Evolutionary conservation across 192 early-diverging fungal genomes (phyloP), one percentile per base, ranked within the genome.

Genomic region (Backusella liffmaniae): DNA sequence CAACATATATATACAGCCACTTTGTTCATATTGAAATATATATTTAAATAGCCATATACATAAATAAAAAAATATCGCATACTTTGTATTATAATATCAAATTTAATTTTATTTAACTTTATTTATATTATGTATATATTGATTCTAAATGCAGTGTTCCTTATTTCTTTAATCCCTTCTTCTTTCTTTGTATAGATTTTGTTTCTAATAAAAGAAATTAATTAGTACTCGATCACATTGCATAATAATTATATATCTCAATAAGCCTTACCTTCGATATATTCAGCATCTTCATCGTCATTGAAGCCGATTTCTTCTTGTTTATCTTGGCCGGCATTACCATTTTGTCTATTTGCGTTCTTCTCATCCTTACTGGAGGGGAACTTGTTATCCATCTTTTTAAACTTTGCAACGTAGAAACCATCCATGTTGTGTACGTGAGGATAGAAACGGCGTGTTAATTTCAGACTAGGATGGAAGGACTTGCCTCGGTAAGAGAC

Each of bases 401-500:
- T 94, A 82, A 99, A 91, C 77, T 99, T 99, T 59, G 98, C 95
- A 13, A 99, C 96, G 85, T 89, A 99, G 91, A 99, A 99, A 42
- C 98, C 98, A 81, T 99, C 98, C 98, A 99, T 98, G 82, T 99
- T 99, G 82, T 98, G 94, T 32, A 96, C 91, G 77, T 99, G 98
- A 41, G 98, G 96, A 83, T 98, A 99, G 85, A 93, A 98, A 44
- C 98, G 88, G 67, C 94, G 86, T 1, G 96, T 96, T 73, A 96
- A 81, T 18, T 85, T 84, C 70, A 99, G 70, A 30, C 93, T 92
- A 15, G 89, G 90, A 77, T 97, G 94, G 90, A 98, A 99, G 7
- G 75, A 76, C 70, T 95, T 93, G 46, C 96, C 98, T 39, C 96
- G 90, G 86, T 92, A 99, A 62, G 78, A 88, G 13, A 80, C 84